These are phyloP conservation scores for Sporothrix pseudoabietina DNA, from an alignment of 2,329 filamentous ascomycete species.

Conservation along the genomic window DNA sequence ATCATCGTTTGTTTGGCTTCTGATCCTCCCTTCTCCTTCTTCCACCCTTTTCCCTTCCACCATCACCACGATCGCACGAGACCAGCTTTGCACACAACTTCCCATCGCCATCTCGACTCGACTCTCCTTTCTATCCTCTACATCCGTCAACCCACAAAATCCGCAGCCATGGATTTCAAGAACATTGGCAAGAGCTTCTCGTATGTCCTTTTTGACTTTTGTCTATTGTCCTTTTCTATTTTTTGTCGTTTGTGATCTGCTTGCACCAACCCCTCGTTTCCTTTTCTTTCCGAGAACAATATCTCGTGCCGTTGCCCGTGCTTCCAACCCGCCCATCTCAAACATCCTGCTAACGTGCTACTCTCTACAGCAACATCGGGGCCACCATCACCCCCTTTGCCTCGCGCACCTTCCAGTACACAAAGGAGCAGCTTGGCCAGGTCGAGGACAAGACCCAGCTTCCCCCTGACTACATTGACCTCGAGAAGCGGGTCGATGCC, in stretches of 20 bases:
- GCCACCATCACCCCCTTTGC: constrained; percentile 89
- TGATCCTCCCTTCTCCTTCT: constrained; percentile 20
- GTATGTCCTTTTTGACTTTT: constrained; percentile 44
- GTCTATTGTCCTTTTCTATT: neutral
- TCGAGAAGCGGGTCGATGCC: constrained; percentile 98
- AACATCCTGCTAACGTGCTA: constrained; percentile 18
- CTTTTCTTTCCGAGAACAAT: neutral
- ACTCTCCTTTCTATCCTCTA: neutral
- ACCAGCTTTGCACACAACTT: neutral
- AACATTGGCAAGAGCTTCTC: constrained; percentile 59
- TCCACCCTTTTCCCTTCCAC: constrained; percentile 1
- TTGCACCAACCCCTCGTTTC: constrained; percentile 12
- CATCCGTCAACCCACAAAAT: neutral
- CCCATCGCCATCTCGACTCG: constrained; percentile 3
- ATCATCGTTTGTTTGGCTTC: constrained; percentile 13
- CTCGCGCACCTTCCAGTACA: constrained; percentile 91
- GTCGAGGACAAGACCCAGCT: constrained; percentile 98
- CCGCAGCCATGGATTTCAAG: constrained; percentile 59
- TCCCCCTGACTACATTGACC: constrained; percentile 94
- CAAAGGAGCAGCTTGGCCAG: constrained; percentile 96
- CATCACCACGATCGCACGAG: constrained; percentile 5
- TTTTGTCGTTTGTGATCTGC: too few species aligned
- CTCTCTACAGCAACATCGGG: constrained; percentile 57
- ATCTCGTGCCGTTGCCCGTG: neutral
- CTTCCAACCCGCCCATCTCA: neutral